Evolutionary conservation across 495 filamentous ascomycete species (phyloP).

Genomic region (Penicillium egyptiacum): DNA sequence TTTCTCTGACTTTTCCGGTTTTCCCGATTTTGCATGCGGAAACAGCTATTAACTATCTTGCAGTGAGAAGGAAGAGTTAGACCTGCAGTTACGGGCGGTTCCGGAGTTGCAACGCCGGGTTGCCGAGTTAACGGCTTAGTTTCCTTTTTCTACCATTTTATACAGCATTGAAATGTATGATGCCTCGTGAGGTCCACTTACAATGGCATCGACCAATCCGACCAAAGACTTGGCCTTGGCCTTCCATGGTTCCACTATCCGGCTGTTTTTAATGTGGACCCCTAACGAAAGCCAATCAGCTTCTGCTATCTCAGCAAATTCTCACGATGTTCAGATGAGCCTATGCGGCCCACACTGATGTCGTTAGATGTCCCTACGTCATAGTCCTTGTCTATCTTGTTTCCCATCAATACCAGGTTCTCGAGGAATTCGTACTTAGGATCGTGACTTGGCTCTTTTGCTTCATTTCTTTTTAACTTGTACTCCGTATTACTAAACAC

Average conservation of each 20-base stretch:
- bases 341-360: constrained; percentile 9
- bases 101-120: constrained; percentile 86
- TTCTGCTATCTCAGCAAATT: not conserved
- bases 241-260: not conserved
- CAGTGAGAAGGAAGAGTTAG: constrained; percentile 91
- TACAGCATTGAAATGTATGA: constrained; percentile 5
- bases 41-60: constrained; percentile 10
- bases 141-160: not conserved
- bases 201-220: not conserved
- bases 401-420: constrained; percentile 3
- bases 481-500: not conserved
- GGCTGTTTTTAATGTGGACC: not conserved
- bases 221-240: not conserved
- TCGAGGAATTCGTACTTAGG: not conserved
- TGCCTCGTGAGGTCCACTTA: constrained; percentile 5
- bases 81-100: constrained; percentile 76
- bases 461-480: not conserved
- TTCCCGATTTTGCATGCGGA: not conserved
- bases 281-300: constrained; percentile 3
- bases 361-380: constrained; percentile 6
- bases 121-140: constrained; percentile 58
- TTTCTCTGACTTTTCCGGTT: not conserved
- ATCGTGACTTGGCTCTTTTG: not conserved
- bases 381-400: constrained; percentile 7
- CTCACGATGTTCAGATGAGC: constrained; percentile 6